A percentile compares a stretch with the other conserved stretches of the same genome.
These are phyloP conservation scores for Eudorina sp. DNA, from an alignment of 139 green algal genomes.

Conservation along the genomic window DNA sequence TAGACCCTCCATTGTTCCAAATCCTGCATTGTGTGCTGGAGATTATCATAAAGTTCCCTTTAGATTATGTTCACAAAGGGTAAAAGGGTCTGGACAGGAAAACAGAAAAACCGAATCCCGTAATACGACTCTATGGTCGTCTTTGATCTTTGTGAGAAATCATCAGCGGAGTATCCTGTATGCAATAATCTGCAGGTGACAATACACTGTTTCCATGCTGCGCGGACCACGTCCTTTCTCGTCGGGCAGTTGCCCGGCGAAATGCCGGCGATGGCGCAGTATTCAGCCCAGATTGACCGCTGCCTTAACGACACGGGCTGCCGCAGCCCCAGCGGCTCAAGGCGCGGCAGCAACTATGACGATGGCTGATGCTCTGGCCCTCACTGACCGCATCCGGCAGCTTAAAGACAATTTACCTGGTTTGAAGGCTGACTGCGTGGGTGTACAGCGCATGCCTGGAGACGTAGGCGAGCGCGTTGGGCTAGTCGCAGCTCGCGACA, in stretches of 20 bases:
- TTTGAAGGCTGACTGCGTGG: conserved; percentile 45
- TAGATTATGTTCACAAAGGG: too few relatives aligned
- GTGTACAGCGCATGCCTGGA: conserved; percentile 38
- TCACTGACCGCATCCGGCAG: not conserved
- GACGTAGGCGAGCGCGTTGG: conserved; percentile 45
- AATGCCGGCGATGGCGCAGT: not conserved
- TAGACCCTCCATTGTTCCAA: conserved; percentile 23
- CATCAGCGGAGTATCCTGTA: too few relatives aligned
- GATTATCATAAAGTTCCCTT: too few relatives aligned
- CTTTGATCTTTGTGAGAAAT: too few relatives aligned
- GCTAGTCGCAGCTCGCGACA: conserved; percentile 51
- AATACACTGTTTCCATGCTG: conserved; percentile 9
- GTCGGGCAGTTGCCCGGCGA: not conserved
- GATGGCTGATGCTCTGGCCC: conserved; percentile 2
- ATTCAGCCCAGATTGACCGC: not conserved
- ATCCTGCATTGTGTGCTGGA: too few relatives aligned
- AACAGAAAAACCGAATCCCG: too few relatives aligned
- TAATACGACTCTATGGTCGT: too few relatives aligned
- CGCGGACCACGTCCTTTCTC: conserved; percentile 16
- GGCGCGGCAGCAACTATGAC: not conserved
- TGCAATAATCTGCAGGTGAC: too few relatives aligned
- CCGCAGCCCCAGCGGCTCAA: not conserved
- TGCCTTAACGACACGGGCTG: not conserved
- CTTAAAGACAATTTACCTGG: conserved; percentile 28
- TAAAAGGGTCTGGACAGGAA: too few relatives aligned